phyloP scores from a whole-genome alignment of 768 basidiomycete species.

The Dendrothele bispora region DNA sequence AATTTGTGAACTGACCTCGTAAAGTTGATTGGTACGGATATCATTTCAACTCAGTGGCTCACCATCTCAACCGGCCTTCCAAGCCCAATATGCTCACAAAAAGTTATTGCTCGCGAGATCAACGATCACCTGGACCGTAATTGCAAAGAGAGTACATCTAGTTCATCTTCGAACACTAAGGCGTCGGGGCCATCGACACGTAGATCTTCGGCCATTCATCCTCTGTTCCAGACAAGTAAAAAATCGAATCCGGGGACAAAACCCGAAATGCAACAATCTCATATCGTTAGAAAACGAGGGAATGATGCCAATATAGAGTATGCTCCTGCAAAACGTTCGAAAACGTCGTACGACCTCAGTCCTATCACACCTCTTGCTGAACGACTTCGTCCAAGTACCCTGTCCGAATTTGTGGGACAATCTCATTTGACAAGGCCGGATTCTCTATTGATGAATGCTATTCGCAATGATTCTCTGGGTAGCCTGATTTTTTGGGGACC shows the following conservation, averaged over 20 bases:
- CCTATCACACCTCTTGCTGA: slow-evolving; percentile 66
- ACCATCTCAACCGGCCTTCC: too few species aligned
- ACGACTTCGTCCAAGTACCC: slow-evolving; percentile 58
- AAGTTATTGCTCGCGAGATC: slow-evolving; percentile 41
- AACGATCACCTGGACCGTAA: slow-evolving; percentile 53
- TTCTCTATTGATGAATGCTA: slow-evolving; percentile 54
- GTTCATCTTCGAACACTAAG: slow-evolving; percentile 10
- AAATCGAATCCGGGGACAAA: slow-evolving; percentile 12
- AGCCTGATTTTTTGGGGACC: slow-evolving; percentile 77
- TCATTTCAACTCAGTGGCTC: too few species aligned
- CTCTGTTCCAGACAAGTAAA: slow-evolving; percentile 39
- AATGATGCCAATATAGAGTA: slow-evolving; percentile 13
- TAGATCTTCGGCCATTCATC: slow-evolving; percentile 32
- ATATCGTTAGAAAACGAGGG: slow-evolving; percentile 16
- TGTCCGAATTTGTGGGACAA: slow-evolving; percentile 77
- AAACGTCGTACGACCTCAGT: slow-evolving; percentile 21
- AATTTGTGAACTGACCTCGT: too few species aligned
- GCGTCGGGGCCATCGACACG: slow-evolving; percentile 8
- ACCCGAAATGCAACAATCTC: background rate
- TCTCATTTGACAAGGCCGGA: slow-evolving; percentile 55
- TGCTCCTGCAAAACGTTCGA: slow-evolving; percentile 17
- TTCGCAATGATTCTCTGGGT: slow-evolving; percentile 52
- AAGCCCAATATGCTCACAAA: slow-evolving; percentile 52
- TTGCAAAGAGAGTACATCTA: slow-evolving; percentile 29
- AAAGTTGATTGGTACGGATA: too few species aligned